Evolutionary conservation across 148 eudicot genomes (phyloP).

Genomic region (Agrostemma githago): DNA sequence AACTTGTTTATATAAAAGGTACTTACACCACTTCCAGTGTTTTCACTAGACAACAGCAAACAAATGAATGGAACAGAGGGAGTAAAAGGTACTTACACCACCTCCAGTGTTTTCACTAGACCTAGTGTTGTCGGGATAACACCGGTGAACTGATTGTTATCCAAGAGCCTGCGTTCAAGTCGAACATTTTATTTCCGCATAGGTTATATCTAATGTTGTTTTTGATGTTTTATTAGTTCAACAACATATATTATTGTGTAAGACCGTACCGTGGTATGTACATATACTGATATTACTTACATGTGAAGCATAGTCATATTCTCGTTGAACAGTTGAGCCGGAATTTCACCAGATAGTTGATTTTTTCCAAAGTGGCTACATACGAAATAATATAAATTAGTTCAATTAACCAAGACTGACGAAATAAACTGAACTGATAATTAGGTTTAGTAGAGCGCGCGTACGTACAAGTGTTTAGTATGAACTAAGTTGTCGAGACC

Average conservation of each 20-base stretch:
- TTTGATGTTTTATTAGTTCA: no score
- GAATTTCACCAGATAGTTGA: constrained; percentile 28
- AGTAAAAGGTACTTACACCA: constrained; percentile 22
- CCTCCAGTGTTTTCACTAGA: constrained; percentile 21
- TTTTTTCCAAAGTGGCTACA: constrained; percentile 24
- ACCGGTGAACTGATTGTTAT: constrained; percentile 29
- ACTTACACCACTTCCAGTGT: constrained; percentile 28
- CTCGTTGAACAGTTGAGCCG: constrained; percentile 18
- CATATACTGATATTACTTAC: constrained; percentile 15
- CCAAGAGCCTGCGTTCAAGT: constrained; percentile 15
- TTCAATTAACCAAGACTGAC: neutral
- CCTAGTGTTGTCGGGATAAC: constrained; percentile 24
- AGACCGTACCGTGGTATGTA: no score
- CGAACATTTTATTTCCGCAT: no score
- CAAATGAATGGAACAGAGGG: no score
- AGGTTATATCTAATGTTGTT: no score
- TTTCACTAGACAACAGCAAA: constrained; percentile 18
- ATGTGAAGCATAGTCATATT: constrained; percentile 21
- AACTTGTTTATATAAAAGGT: neutral
- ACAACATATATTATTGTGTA: neutral
- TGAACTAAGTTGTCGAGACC: constrained; percentile 56
- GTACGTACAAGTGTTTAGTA: constrained; percentile 29
- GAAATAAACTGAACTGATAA: neutral
- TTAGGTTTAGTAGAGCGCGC: no score
- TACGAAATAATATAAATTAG: neutral